Base-by-base conservation (phyloP, 345 rosid genomes). In the Durio zibethinus region DNA sequence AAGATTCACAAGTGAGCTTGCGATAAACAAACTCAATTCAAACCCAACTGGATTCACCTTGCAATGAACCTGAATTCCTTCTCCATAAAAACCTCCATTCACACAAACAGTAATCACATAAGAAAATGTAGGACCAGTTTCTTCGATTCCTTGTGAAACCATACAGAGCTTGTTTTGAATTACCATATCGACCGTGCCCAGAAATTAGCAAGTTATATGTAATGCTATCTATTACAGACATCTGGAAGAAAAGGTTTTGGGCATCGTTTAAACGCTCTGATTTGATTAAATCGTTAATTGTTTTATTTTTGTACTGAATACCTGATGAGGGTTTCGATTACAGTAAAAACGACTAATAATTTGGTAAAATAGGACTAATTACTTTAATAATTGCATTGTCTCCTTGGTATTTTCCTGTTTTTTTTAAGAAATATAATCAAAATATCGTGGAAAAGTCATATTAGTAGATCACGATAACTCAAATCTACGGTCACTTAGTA, bases 41-140 rank as follows among this genome's bases (percentile, higher is more conserved):
- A 86, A 85, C 79, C 93, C 97, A 6, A 89, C 88, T 23, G 70
- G 82, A 69, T 91, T 45, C 79, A 86, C 89, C 80, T 97, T 90
- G 76, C 97, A 84, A 59, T 91, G 97, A 79, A 86, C 88, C 76
- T 91, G 97, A 80, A 77, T 79, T 56, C 94, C 97, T 84, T 87
- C 92, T 75, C 67, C 73, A 36, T 25, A 70, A 48, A 91, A 84
- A 72, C 80, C 82, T 7, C 62, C 83, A 50, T 80, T 73, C 31
- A 81, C 78, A 86, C 97, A 92, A 57, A 87, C 77, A 82, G 97
- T 89, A 61, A 89, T 48, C 70, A 89, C 90, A 10, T 94, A 87
- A 74, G 95, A 88, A 80, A 88, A 88, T 8, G 93, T 90, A 1
- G 87, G 86, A 20, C 85, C 86, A 75, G 82, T 92, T 83, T 94